Evolutionary conservation across 1,284 basidiomycete genomes (phyloP), one percentile per base, ranked within the genome.

Genomic region (Sanghuangporus weigelae): DNA sequence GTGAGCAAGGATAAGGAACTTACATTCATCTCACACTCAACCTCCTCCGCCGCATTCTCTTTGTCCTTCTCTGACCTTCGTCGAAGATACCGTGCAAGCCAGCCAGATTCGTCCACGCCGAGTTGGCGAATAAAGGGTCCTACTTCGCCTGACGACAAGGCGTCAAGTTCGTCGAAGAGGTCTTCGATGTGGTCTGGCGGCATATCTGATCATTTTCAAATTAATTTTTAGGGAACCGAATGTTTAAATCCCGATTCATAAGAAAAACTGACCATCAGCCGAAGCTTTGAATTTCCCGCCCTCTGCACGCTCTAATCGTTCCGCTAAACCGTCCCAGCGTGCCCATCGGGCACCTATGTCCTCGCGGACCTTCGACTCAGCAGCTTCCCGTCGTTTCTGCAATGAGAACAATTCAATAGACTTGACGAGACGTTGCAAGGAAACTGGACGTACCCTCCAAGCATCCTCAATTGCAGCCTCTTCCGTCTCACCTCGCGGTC

Each of bases 1-100:
- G 0, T 31, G 26, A 5, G 5, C 26, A 31, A 31, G 7, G 23
- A 39, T 19, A 23, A 39, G 21, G 23, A 36, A 68, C 80, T 58
- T 70, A 92, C 92, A 69, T 83, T 78, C 8, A 96, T 76, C 66
- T 93, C 89, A 55, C 79, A 76, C 64, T 90, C 87, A 36, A 94
- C 82, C 49, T 89, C 86, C 8, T 82, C 83, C 8, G 74, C 76
- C 21, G 80, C 76, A 7, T 76, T 75, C 59, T 84, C 80, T 26
- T 80, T 77, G 40, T 87, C 85, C 38, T 77, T 76, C 46, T 80
- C 74, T 14, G 81, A 72, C 60, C 82, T 81, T 23, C 81, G 78
- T 11, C 76, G 76, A 23, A 89, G 84, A 65, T 85, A 79, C 12
- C 71, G 72, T 0, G 86, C 84, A 21, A 95, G 75, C 81, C 86